Evolutionary conservation across 108 stramenopile species (phyloP).

Genomic region (Epithemia pelagica): DNA sequence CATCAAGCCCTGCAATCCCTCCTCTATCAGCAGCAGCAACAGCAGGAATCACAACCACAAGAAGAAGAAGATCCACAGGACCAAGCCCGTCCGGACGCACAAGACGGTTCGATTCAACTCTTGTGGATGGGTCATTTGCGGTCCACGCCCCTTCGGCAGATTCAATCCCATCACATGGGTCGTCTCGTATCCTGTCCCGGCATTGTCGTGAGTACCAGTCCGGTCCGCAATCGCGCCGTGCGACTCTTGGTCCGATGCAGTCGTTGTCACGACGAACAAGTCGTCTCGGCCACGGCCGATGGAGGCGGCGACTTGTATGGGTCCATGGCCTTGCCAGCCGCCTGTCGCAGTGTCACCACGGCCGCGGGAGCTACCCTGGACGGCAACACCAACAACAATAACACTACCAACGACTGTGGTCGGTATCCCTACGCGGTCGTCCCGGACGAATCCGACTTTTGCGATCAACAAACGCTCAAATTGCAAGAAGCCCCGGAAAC

Average conservation of each 20-base stretch:
- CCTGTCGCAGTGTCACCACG: conserved; percentile 30
- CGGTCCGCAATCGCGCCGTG: conserved; percentile 78
- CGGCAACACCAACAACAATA: not conserved
- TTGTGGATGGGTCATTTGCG: conserved; percentile 65
- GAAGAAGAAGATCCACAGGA: conserved; percentile 14
- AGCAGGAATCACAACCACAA: not conserved
- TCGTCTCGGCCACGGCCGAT: conserved; percentile 34
- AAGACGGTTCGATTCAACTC: conserved; percentile 48
- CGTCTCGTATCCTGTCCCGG: conserved; percentile 89
- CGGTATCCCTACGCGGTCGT: conserved; percentile 79
- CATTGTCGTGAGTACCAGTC: conserved; percentile 88
- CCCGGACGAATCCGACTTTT: conserved; percentile 87
- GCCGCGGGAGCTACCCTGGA: not conserved
- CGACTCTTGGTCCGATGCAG: conserved; percentile 77
- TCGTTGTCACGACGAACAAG: conserved; percentile 66
- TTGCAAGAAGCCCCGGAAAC: conserved; percentile 93
- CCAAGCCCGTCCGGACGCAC: conserved; percentile 7
- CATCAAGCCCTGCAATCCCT: conserved; percentile 65
- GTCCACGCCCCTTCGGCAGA: conserved; percentile 73
- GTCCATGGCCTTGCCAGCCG: conserved; percentile 41
- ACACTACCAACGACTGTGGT: conserved; percentile 60
- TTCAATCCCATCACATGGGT: conserved; percentile 93
- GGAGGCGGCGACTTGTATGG: conserved; percentile 32
- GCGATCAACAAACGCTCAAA: conserved; percentile 96
- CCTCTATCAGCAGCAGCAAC: conserved; percentile 33